Base-by-base conservation (phyloP, 106 monocot species). In the Cymbidium sinense region DNA sequence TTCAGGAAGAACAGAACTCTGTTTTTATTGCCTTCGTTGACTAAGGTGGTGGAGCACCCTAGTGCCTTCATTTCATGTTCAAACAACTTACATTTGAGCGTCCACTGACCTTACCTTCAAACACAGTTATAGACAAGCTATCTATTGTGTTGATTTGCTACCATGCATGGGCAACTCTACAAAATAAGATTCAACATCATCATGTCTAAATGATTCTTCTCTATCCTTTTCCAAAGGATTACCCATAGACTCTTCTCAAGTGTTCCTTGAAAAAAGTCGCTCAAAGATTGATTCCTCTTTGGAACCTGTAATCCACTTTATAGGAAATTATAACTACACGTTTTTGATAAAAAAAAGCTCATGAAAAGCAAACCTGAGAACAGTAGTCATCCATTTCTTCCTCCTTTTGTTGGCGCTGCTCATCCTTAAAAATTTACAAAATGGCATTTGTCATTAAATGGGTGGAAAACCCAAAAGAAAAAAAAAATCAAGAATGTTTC, bases 371-470 rank as follows among this genome's bases (percentile, higher is more conserved):
- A 80, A 95, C 99, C 95, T 95, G 95, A 79, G 99, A 99, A 85
- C 99, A 99, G 70, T 99, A 99, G 72, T 99, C 99, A 84, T 99
- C 99, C 92, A 99, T 92, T 73, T 95, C 90, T 80, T 99, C 99
- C 75, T 99, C 99, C 82, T 89, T 99, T 79, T 89, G 88, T 64
- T 99, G 99, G 5, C 95, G 86, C 73, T 91, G 43, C 76, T 95
- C 99, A 91, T 99, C 99, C 99, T 99, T 61, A 23, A 84, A 70
- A 71, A 67, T 71, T 34, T 82, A 43, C 2, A 15, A n/a, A 74
- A 83, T 65, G 33, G 30, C 50, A 10, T 15, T 61, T 30, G 34
- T 37, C 72, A 79, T 34, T 34, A 55, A 76, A 55, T 4, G 0
- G 21, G 25, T 44, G 20, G 37, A 9, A 75, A 50, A n/a, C 20